A percentile compares a stretch with the other conserved stretches of the same genome.
Evolutionary conservation across 1,139 yeast species (phyloP).

Genomic region (Debaryomycetaceae sp.): DNA sequence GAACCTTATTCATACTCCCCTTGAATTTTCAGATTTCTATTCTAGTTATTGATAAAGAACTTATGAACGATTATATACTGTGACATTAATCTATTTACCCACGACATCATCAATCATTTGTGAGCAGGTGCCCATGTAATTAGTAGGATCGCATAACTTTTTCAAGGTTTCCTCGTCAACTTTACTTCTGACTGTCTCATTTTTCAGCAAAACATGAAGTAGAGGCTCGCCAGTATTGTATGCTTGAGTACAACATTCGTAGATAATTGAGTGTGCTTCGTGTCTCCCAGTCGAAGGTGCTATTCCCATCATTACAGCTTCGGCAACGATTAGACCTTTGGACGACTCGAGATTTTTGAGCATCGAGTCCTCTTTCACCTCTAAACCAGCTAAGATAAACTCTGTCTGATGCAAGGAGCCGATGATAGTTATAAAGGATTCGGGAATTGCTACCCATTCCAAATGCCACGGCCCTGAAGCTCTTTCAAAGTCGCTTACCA

Average conservation of each 20-base stretch:
- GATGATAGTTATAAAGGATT: not conserved
- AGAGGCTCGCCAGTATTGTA: not conserved
- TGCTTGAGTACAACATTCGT: not conserved
- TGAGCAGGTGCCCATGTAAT: too few species aligned
- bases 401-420: not conserved
- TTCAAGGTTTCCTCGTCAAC: too few species aligned
- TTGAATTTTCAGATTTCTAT: not conserved
- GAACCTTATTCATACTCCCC: too few species aligned
- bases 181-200: too few species aligned
- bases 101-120: too few species aligned
- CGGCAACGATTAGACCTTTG: slow-evolving; percentile 1
- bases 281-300: slow-evolving; percentile 1
- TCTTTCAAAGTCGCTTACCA: not conserved
- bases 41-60: too few species aligned
- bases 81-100: too few species aligned
- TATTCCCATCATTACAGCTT: slow-evolving; percentile 2
- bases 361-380: slow-evolving; percentile 1
- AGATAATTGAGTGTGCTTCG: slow-evolving; percentile 1
- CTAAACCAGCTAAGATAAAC: not conserved
- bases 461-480: not conserved
- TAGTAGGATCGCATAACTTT: too few species aligned
- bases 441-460: not conserved
- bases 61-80: too few species aligned
- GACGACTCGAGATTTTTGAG: not conserved
- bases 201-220: not conserved